A percentile compares a stretch with the other conserved stretches of the same genome.
phyloP scores from a whole-genome alignment of 2,329 filamentous ascomycete genomes.

The Acrocalymma vagum region DNA sequence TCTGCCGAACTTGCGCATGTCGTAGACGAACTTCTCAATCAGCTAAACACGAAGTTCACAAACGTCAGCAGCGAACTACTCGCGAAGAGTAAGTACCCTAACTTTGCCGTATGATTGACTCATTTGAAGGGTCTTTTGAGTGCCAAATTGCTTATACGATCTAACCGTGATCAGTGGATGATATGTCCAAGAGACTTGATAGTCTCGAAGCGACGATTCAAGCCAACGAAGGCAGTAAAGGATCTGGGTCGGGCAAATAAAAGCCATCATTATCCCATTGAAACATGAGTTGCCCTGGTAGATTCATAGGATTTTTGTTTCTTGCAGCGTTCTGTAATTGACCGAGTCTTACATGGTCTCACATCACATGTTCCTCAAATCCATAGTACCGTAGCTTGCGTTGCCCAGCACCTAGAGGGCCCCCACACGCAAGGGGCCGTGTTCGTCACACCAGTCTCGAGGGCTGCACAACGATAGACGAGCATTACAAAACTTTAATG shows the following conservation, averaged over 20 bases:
- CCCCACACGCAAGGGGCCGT: too few relatives aligned
- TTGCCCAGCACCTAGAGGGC: too few relatives aligned
- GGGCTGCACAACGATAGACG: too few relatives aligned
- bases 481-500: too few relatives aligned
- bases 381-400: too few relatives aligned
- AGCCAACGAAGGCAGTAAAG: slow-evolving; percentile 56
- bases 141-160: not conserved
- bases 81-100: slow-evolving; percentile 74
- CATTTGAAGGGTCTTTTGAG: not conserved
- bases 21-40: slow-evolving; percentile 86
- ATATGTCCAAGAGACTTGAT: slow-evolving; percentile 88
- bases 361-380: too few relatives aligned
- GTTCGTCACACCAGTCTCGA: too few relatives aligned
- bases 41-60: slow-evolving; percentile 85
- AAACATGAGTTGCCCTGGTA: slow-evolving; percentile 21
- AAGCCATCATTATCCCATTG: slow-evolving; percentile 14
- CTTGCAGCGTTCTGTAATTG: not conserved
- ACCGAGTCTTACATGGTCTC: too few relatives aligned
- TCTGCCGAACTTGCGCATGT: slow-evolving; percentile 75
- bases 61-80: slow-evolving; percentile 87
- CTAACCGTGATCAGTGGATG: slow-evolving; percentile 74
- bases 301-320: not conserved
- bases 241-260: slow-evolving; percentile 33
- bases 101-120: not conserved
- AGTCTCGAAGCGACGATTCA: slow-evolving; percentile 79